Evolutionary conservation across 192 early-diverging fungal species (phyloP).

Genomic region (Borealophlyctis nickersoniae): DNA sequence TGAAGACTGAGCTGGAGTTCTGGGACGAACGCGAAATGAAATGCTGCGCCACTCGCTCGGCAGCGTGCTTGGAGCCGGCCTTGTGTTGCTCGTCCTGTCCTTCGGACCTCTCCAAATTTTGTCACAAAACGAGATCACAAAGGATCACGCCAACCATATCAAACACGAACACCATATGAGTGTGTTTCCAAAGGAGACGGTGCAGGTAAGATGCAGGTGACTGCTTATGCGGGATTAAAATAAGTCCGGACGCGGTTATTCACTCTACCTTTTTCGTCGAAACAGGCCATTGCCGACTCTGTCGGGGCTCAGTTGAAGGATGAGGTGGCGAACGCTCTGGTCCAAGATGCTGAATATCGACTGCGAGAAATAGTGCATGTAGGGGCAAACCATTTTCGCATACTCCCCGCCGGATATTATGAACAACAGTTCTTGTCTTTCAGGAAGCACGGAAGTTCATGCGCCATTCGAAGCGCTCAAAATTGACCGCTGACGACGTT

Average conservation of each 20-base stretch:
- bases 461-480: conserved; percentile 85
- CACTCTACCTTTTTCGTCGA: background rate
- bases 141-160: background rate
- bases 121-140: no score
- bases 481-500: conserved; percentile 79
- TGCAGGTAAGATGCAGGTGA: conserved; percentile 42
- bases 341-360: conserved; percentile 93
- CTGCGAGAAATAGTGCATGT: conserved; percentile 87
- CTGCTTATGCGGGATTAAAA: background rate
- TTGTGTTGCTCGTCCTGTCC: no score
- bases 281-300: conserved; percentile 69
- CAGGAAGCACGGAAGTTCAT: conserved; percentile 96
- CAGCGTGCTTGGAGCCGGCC: no score
- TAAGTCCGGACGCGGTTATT: conserved; percentile 1
- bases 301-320: conserved; percentile 85
- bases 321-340: conserved; percentile 75
- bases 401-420: no score
- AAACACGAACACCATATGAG: conserved; percentile 15
- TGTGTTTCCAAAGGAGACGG: conserved; percentile 55
- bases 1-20: no score
- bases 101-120: no score
- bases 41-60: no score
- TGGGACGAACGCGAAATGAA: no score
- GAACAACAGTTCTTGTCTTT: background rate
- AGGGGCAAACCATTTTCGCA: conserved; percentile 11